These are phyloP conservation scores for Aquilaria yunnanensis DNA, from an alignment of 345 rosid genomes.

Conservation along the genomic window DNA sequence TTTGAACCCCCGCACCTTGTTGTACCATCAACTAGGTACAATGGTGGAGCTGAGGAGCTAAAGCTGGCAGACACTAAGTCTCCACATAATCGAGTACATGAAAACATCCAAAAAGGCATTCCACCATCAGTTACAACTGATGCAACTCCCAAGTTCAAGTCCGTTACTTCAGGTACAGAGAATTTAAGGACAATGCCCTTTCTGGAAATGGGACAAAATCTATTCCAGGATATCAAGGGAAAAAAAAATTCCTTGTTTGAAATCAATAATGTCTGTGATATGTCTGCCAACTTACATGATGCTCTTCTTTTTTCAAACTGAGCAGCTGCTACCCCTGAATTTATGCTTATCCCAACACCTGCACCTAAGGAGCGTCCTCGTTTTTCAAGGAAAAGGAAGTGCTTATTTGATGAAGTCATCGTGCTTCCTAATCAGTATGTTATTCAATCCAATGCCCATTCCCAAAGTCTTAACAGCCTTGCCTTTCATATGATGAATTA, in stretches of 20 bases:
- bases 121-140: constrained; percentile 29
- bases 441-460: neutral
- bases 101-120: constrained; percentile 20
- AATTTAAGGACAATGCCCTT: constrained; percentile 1
- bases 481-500: too few species aligned
- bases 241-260: neutral
- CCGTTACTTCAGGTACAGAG: constrained; percentile 35
- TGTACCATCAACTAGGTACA: constrained; percentile 19
- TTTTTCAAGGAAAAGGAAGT: constrained; percentile 47
- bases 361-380: constrained; percentile 48
- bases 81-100: constrained; percentile 16
- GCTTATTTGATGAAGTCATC: constrained; percentile 47
- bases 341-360: constrained; percentile 51
- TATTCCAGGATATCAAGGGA: neutral
- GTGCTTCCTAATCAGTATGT: constrained; percentile 67
- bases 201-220: neutral
- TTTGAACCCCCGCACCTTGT: constrained; percentile 19
- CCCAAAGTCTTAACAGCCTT: too few species aligned
- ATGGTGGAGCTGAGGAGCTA: constrained; percentile 21
- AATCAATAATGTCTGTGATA: too few species aligned
- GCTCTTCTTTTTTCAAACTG: constrained; percentile 13
- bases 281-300: too few species aligned
- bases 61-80: constrained; percentile 17
- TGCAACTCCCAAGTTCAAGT: constrained; percentile 35
- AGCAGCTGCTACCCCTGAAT: constrained; percentile 41